Evolutionary conservation across 345 rosid species (phyloP), one percentile per base, ranked within the genome.

Genomic region (Alliaria petiolata): DNA sequence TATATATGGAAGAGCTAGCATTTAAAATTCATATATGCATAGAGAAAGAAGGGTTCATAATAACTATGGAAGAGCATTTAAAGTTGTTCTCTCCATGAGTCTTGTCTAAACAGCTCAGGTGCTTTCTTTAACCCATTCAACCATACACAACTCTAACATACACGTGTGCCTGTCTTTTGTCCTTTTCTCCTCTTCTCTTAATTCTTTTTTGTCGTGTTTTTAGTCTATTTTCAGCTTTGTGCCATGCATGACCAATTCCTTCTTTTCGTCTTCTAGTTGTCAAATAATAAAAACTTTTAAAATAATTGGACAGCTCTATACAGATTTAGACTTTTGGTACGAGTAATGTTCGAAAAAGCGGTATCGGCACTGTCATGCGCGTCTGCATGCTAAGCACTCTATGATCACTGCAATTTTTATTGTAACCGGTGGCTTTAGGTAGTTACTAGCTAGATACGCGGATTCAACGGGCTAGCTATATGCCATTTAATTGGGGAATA

Each of bases 91-190:
- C 78, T 65, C 67, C 78, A 74, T 74, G 61, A 66, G 78, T 74
- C 78, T 74, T 74, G 72, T 74, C 78, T 74, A 66, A 66, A 74
- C 78, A 74, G 78, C 78, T 74, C 72, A 74, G 78, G 78, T 74
- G 72, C 38, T 74, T 74, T 30, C 30, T 57, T 65, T 28, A 74
- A n/a, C n/a, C 51, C 14, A 74, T 74, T 47, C 78, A 74, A 74
- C 78, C 72, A 74, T 74, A 74, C 72, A 65, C 72, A 74, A 74
- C 67, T 66, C 78, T 60, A 67, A 51, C 78, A 38, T 45, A 79
- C 75, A 53, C 71, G 67, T 74, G 78, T 66, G 78, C 14, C 62
- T 49, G 12, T 39, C 67, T 39, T 36, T 56, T 65, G 66, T 65
- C 60, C 53, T 57, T 65, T 73, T 49, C 7, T 20, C 67, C 8